Conservation (phyloP, 2,329 filamentous ascomycete genomes). For the Colletotrichum godetiae region DNA sequence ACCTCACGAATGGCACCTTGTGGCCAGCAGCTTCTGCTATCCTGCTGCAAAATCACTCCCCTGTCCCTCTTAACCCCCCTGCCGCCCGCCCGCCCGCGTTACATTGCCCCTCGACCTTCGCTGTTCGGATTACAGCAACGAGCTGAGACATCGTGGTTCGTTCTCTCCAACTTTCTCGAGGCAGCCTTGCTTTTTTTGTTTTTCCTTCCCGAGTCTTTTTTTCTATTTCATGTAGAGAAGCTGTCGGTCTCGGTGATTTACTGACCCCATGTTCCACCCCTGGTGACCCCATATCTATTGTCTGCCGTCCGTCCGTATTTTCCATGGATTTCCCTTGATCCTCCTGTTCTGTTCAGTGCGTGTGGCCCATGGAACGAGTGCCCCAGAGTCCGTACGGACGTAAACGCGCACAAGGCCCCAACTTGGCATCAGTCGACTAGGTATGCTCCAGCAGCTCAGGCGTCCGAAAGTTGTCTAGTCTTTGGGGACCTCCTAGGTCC, state of each 20-base stretch:
- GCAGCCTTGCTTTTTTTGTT: conserved; percentile 26
- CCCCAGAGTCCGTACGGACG: not conserved
- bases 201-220: not conserved
- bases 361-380: not conserved
- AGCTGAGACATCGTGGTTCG: conserved; percentile 17
- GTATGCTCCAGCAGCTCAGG: not conserved
- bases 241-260: conserved; percentile 18
- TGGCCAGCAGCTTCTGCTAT: not conserved
- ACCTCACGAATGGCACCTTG: conserved; percentile 21
- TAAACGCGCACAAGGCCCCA: not conserved
- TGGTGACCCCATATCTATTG: not conserved
- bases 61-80: not conserved
- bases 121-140: not conserved
- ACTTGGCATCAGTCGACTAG: conserved; percentile 17
- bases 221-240: not conserved
- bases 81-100: not conserved
- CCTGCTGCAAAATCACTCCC: not conserved
- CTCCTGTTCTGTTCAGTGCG: not conserved
- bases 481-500: not conserved
- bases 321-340: not conserved
- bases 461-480: too few species aligned
- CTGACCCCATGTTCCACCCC: not conserved
- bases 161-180: not conserved
- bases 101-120: not conserved
- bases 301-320: not conserved